phyloP scores from a whole-genome alignment of 768 basidiomycete species.

The Phaffia australis region DNA sequence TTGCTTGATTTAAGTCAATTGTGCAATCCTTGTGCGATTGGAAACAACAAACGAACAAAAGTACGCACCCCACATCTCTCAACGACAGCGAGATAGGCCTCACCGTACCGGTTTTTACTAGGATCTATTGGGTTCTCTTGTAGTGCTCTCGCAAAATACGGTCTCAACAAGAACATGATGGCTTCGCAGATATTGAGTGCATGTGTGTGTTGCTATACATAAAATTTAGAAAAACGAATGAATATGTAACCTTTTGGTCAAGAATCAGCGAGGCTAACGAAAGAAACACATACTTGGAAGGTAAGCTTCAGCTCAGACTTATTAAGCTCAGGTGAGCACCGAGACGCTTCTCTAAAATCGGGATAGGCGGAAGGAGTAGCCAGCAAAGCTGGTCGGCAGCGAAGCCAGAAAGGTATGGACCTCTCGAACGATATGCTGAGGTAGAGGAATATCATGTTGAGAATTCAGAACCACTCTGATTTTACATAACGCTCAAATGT shows the following conservation, averaged over 20 bases:
- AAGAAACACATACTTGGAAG: slow-evolving; percentile 4
- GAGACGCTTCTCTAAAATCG: background rate
- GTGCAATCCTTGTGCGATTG: background rate
- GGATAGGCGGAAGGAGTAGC: slow-evolving; percentile 4
- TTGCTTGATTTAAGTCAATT: background rate
- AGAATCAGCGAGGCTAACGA: too few relatives aligned
- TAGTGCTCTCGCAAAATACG: slow-evolving; percentile 21
- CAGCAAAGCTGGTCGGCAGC: background rate
- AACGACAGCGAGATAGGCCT: slow-evolving; percentile 19
- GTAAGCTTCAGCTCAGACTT: slow-evolving; percentile 12
- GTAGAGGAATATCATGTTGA: background rate
- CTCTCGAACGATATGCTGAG: slow-evolving; percentile 17
- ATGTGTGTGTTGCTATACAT: slow-evolving; percentile 17
- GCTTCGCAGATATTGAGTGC: slow-evolving; percentile 17
- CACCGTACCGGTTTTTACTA: slow-evolving; percentile 18
- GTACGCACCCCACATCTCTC: slow-evolving; percentile 18
- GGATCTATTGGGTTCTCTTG: slow-evolving; percentile 19
- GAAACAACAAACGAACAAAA: background rate
- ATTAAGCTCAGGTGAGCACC: background rate
- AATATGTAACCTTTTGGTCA: too few relatives aligned
- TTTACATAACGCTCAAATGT: too few relatives aligned
- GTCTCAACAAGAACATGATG: slow-evolving; percentile 16
- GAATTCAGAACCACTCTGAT: too few relatives aligned
- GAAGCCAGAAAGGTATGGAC: slow-evolving; percentile 10
- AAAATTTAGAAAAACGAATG: background rate